Base-by-base conservation (phyloP, 2,329 filamentous ascomycete genomes). In the Orbilia ellipsospora region DNA sequence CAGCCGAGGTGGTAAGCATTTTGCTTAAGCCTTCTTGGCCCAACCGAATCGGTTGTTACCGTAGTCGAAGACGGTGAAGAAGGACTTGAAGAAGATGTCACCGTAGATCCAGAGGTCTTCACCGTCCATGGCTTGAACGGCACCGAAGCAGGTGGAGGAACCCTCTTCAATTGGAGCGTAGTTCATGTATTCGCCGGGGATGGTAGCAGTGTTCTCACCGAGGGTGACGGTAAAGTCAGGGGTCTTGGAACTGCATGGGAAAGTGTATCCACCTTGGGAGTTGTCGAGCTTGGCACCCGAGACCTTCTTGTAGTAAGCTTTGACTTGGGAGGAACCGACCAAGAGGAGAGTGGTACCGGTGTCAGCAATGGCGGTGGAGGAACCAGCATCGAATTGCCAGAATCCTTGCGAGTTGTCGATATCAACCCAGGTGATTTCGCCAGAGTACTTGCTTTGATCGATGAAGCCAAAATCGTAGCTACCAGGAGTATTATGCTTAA, bases 1-100 rank as follows among this genome's bases (percentile, higher is more conserved):
- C 16, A 48, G 44, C 16, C 44, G 1, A 18, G 6, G 13, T 48
- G 44, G 16, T 23, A 12, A n/a, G 13, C 7, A 48, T 15, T 6
- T 48, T n/a, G 13, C 13, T 28, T 52, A 26, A 18, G 73, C 12
- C 77, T 83, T 85, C 5, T 80, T 78, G 62, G 86, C 86, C 75
- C 87, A 85, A 8, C 86, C 86, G 28, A 88, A 80, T 55, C 82
- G 81, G 70, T 83, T 82, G 4, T 83, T 83, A 18, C 81, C 82
- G 4, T 85, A 82, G 80, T 93, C 90, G 81, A 92, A 93, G 56
- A 92, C 88, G 31, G 90, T 88, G 80, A 91, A 93, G 77, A 91
- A 85, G 66, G 87, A 87, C 87, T 95, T 95, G 78, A 95, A 86
- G 84, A 93, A 92, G 67, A 91, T 85, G 75, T 94, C 91, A 8